A percentile compares a stretch with the other conserved stretches of the same genome.
These are phyloP conservation scores for Adansonia gregorii DNA, from an alignment of 441 rosid species.

Conservation along the genomic window DNA sequence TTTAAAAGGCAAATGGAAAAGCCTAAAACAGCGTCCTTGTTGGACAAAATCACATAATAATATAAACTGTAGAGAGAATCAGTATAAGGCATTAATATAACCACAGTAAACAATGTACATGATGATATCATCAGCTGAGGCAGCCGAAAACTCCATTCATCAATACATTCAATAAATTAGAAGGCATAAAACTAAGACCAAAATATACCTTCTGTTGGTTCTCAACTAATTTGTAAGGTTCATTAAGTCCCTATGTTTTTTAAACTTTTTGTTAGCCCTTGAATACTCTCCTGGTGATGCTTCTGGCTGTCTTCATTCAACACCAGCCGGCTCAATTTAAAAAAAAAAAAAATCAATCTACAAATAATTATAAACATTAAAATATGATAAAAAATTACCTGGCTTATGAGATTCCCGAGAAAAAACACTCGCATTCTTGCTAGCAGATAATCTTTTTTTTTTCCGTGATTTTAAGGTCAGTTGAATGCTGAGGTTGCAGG, in stretches of 20 bases:
- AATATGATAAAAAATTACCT: constrained; percentile 40
- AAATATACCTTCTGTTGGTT: constrained; percentile 67
- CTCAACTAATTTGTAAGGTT: constrained; percentile 68
- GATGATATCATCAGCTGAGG: background rate
- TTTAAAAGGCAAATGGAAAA: background rate
- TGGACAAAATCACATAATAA: background rate
- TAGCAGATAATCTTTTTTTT: constrained; percentile 61
- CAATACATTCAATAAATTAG: background rate
- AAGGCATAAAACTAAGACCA: background rate
- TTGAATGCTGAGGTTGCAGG: constrained; percentile 57
- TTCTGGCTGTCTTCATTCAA: constrained; percentile 86
- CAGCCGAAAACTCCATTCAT: background rate
- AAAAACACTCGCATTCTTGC: constrained; percentile 56
- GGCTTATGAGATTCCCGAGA: constrained; percentile 68
- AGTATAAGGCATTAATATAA: background rate
- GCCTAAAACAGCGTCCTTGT: background rate
- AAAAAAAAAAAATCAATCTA: background rate
- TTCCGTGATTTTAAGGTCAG: constrained; percentile 78
- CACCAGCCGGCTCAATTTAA: constrained; percentile 21
- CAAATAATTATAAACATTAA: background rate
- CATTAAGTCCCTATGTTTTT: constrained; percentile 67
- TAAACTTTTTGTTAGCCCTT: constrained; percentile 81
- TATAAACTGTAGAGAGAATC: background rate
- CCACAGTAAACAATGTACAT: background rate
- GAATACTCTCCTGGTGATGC: constrained; percentile 66